phyloP scores from a whole-genome alignment of 2,329 filamentous ascomycete species.

The Fusarium sororula region DNA sequence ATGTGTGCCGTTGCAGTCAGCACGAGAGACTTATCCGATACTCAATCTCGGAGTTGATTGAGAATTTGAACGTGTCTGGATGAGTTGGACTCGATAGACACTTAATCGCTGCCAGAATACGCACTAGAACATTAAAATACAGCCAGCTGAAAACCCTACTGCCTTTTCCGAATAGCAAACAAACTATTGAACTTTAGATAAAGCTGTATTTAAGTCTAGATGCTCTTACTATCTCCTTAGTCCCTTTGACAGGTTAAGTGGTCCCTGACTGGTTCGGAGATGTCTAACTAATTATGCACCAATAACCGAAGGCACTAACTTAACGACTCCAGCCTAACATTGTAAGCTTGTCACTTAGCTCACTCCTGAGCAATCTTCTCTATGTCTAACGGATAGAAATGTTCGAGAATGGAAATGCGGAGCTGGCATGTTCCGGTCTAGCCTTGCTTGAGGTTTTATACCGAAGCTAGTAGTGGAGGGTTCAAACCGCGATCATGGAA shows the following conservation, averaged over 20 bases:
- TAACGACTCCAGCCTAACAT: neutral
- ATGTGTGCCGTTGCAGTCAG: neutral
- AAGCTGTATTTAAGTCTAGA: neutral
- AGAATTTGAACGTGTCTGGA: no score
- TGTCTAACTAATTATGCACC: neutral
- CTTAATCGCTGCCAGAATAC: accelerated
- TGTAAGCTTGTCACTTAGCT: neutral
- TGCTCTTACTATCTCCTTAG: neutral
- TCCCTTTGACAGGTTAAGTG: neutral
- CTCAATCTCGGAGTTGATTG: neutral
- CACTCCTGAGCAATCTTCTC: neutral
- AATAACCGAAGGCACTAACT: neutral
- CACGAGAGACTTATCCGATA: neutral
- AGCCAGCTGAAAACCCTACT: neutral
- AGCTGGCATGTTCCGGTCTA: neutral
- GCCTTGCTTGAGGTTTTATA: neutral
- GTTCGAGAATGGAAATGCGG: neutral
- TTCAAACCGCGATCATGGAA: neutral
- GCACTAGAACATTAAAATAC: neutral
- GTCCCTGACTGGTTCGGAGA: neutral
- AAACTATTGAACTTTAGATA: neutral
- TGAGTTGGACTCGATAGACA: accelerated
- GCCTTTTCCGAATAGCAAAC: neutral
- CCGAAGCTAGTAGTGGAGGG: neutral
- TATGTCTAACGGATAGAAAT: neutral